phyloP scores from a whole-genome alignment of 352 stramenopile genomes.

The Phytophthora hybrid region DNA sequence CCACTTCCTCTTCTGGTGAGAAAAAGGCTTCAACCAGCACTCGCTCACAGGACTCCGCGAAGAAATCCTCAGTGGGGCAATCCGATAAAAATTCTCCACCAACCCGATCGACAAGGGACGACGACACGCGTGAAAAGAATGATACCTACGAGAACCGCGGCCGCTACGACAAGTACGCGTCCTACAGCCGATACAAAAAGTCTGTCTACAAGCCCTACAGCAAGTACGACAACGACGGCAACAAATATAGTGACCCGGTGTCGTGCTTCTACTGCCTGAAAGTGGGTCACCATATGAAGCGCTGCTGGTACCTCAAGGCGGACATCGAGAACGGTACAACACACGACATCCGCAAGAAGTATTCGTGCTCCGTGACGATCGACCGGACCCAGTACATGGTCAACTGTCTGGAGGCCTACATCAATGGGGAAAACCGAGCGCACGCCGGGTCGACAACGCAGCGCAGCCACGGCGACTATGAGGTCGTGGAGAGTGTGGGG shows the following conservation, averaged over 20 bases:
- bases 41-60: no score
- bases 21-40: no score
- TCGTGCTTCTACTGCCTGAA: conserved; percentile 60
- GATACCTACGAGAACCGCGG: conserved; percentile 24
- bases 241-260: conserved; percentile 19
- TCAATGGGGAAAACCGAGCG: conserved; percentile 40
- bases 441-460: conserved; percentile 12
- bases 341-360: conserved; percentile 45
- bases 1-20: no score
- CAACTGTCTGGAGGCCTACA: conserved; percentile 48
- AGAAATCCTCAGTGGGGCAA: no score
- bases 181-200: conserved; percentile 22
- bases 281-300: conserved; percentile 46
- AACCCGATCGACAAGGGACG: no score
- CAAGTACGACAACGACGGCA: conserved; percentile 28
- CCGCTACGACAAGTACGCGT: conserved; percentile 22
- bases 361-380: conserved; percentile 44
- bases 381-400: conserved; percentile 50
- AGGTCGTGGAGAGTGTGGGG: conserved; percentile 15
- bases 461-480: conserved; percentile 26
- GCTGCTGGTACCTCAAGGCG: conserved; percentile 51
- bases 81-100: no score
- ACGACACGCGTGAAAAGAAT: no score
- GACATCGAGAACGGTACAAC: conserved; percentile 51
- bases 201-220: conserved; percentile 18